Evolutionary conservation across 768 basidiomycete species (phyloP).

Genomic region (Russula sp.): DNA sequence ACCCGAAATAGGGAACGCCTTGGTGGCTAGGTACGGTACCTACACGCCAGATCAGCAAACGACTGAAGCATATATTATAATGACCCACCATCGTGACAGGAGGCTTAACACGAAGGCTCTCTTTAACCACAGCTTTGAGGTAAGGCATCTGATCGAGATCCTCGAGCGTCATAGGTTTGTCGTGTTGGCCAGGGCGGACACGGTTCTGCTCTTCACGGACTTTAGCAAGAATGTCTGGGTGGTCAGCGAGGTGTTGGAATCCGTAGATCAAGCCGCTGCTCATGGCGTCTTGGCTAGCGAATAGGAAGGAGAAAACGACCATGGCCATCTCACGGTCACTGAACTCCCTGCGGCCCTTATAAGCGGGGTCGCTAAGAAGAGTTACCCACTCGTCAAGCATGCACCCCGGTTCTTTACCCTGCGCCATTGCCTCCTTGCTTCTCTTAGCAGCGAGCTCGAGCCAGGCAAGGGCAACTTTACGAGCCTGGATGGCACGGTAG

Average conservation of each 20-base stretch:
- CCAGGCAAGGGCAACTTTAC: constrained; percentile 79
- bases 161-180: constrained; percentile 77
- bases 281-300: constrained; percentile 98
- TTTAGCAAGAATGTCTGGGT: constrained; percentile 83
- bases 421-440: constrained; percentile 78
- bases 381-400: constrained; percentile 91
- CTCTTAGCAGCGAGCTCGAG: constrained; percentile 71
- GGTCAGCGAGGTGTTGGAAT: constrained; percentile 94
- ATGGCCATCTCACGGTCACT: constrained; percentile 94
- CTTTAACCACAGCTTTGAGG: constrained; percentile 87
- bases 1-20: constrained; percentile 87
- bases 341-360: constrained; percentile 81
- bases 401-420: constrained; percentile 76
- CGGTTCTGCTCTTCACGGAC: constrained; percentile 86
- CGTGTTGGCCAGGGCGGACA: constrained; percentile 71
- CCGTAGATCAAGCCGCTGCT: constrained; percentile 91
- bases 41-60: constrained; percentile 28
- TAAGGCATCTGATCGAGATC: constrained; percentile 92
- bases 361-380: constrained; percentile 54
- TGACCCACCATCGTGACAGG: constrained; percentile 87
- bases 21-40: constrained; percentile 91
- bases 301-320: constrained; percentile 95
- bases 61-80: constrained; percentile 12
- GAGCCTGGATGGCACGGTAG: constrained; percentile 86
- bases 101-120: constrained; percentile 85